These are phyloP conservation scores for Scutellaria barbata DNA, from an alignment of 257 asterid species.

Conservation along the genomic window DNA sequence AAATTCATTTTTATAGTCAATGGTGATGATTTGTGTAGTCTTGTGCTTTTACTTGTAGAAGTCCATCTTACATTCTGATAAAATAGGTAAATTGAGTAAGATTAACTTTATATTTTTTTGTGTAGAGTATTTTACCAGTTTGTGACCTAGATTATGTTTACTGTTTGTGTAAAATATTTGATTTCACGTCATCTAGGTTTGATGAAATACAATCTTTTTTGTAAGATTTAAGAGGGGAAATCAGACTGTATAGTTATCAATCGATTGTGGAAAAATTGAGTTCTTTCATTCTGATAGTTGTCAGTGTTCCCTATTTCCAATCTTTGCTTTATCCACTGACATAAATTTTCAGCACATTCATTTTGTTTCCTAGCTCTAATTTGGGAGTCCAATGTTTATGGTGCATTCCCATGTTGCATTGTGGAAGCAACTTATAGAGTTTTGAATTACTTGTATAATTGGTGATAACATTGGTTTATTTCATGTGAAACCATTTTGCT, in stretches of 20 bases:
- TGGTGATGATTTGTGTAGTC: not conserved
- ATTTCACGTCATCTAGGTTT: too few species aligned
- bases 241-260: too few species aligned
- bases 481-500: too few species aligned
- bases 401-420: not conserved
- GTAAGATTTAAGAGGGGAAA: too few species aligned
- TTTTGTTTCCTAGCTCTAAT: too few species aligned
- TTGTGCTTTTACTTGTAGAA: not conserved
- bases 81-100: not conserved
- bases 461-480: not conserved
- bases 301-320: not conserved
- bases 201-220: too few species aligned
- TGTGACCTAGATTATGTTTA: not conserved
- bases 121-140: not conserved
- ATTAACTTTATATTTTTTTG: not conserved
- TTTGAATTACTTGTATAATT: not conserved
- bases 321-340: not conserved
- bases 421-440: not conserved
- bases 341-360: not conserved
- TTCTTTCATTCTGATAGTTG: too few species aligned
- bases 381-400: not conserved
- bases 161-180: too few species aligned
- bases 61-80: not conserved
- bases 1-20: not conserved
- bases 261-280: too few species aligned